phyloP scores from a whole-genome alignment of 495 filamentous ascomycete species.

The Usnea hakonensis region DNA sequence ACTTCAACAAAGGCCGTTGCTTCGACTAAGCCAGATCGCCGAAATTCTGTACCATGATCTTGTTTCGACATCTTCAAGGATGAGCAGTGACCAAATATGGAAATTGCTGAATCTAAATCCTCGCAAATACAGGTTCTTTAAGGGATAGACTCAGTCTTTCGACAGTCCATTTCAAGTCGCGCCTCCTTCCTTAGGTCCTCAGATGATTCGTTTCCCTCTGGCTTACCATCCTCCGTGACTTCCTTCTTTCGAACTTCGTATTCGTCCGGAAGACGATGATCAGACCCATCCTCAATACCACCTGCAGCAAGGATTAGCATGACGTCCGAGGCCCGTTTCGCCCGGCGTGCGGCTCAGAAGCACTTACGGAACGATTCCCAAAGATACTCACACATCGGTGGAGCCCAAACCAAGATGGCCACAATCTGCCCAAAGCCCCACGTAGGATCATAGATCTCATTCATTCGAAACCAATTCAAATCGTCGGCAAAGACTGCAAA shows the following conservation, averaged over 20 bases:
- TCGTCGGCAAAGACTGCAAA: constrained; percentile 7
- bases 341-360: background rate
- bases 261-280: constrained; percentile 9
- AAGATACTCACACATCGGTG: constrained; percentile 19
- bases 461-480: constrained; percentile 9
- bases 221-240: too few species aligned
- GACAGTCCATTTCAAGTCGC: too few species aligned
- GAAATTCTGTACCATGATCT: background rate
- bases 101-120: too few species aligned
- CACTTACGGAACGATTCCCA: constrained; percentile 19
- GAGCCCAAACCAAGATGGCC: constrained; percentile 21
- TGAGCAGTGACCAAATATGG: too few species aligned
- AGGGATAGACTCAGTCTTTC: too few species aligned
- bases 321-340: too few species aligned
- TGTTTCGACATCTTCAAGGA: too few species aligned
- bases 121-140: too few species aligned
- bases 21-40: background rate
- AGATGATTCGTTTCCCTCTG: too few species aligned
- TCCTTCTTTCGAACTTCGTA: too few species aligned
- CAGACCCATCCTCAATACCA: constrained; percentile 7
- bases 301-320: background rate
- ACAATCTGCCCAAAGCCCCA: constrained; percentile 24
- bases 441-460: constrained; percentile 1
- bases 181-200: too few species aligned
- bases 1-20: background rate